Conservation (phyloP, 1,284 basidiomycete species). For the Meira nashicola region DNA sequence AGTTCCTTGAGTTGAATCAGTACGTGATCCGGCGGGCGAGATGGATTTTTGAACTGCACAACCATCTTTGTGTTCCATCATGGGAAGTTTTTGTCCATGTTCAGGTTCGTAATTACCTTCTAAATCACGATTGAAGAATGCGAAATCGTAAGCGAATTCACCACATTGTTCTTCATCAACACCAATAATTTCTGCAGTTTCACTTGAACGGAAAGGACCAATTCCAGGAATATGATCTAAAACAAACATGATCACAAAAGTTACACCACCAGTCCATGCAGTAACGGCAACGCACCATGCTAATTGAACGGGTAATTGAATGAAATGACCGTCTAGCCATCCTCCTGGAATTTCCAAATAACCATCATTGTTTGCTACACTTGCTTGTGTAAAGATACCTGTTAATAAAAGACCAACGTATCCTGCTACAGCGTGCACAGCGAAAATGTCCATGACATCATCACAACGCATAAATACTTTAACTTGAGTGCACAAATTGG, state of each 20-base stretch:
- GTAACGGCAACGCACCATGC: conserved; percentile 64
- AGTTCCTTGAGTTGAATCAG: too few relatives aligned
- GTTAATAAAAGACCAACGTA: conserved; percentile 80
- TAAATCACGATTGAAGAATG: conserved; percentile 38
- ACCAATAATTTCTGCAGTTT: conserved; percentile 84
- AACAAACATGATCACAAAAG: conserved; percentile 74
- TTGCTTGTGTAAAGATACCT: conserved; percentile 79
- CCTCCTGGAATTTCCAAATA: conserved; percentile 64
- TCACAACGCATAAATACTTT: conserved; percentile 61
- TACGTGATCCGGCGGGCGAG: too few relatives aligned
- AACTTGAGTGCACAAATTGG: conserved; percentile 91
- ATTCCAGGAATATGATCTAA: conserved; percentile 89
- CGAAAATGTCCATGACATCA: conserved; percentile 65
- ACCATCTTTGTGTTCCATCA: conserved; percentile 2
- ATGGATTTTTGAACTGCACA: too few relatives aligned
- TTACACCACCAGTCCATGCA: conserved; percentile 43
- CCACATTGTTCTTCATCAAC: conserved; percentile 91
- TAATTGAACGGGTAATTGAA: conserved; percentile 72
- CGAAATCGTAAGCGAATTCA: conserved; percentile 55
- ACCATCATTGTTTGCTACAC: conserved; percentile 79
- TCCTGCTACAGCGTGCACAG: conserved; percentile 82
- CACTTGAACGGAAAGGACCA: conserved; percentile 66
- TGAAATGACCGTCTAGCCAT: conserved; percentile 80
- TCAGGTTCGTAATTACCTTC: conserved; percentile 37
- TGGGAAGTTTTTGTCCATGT: conserved; percentile 5